Percentiles rank a stretch among this genome's conserved stretches.
phyloP scores from a whole-genome alignment of 2,329 filamentous ascomycete species.

The Aspergillus fijiensis region DNA sequence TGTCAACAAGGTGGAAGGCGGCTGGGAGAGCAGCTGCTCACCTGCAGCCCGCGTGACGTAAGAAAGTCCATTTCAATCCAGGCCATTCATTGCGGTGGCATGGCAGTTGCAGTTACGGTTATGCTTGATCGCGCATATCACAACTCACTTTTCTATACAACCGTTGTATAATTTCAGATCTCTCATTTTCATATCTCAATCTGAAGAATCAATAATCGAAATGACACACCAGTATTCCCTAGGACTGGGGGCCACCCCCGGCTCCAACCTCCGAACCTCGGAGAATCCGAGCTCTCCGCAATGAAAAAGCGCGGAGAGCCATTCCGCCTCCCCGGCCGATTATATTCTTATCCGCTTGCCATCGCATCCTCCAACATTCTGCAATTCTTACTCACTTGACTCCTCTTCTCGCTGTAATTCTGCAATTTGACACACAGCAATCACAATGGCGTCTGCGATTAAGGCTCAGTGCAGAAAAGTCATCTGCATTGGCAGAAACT shows the following conservation, averaged over 20 bases:
- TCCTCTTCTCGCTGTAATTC: neutral
- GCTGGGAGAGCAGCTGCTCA: neutral
- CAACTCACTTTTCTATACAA: neutral
- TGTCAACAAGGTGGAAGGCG: neutral
- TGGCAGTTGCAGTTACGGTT: no score
- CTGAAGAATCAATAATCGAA: neutral
- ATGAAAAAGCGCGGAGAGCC: slow-evolving; percentile 21
- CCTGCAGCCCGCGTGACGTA: neutral
- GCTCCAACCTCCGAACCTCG: slow-evolving; percentile 21
- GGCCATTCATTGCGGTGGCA: neutral
- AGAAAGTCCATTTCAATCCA: neutral
- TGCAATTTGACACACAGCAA: neutral
- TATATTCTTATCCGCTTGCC: slow-evolving; percentile 6
- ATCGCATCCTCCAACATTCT: neutral
- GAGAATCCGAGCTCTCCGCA: slow-evolving; percentile 29
- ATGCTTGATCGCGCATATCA: no score
- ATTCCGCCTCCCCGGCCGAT: slow-evolving; percentile 7
- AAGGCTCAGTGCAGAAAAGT: slow-evolving; percentile 66
- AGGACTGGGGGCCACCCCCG: neutral
- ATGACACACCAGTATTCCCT: neutral
- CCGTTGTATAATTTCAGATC: no score
- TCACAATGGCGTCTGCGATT: slow-evolving; percentile 43
- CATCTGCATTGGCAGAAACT: slow-evolving; percentile 93
- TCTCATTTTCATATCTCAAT: no score
- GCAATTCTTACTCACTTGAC: neutral